These are phyloP conservation scores for Chalciporus pseudorubinellus DNA, from an alignment of 768 basidiomycete species.

Conservation along the genomic window DNA sequence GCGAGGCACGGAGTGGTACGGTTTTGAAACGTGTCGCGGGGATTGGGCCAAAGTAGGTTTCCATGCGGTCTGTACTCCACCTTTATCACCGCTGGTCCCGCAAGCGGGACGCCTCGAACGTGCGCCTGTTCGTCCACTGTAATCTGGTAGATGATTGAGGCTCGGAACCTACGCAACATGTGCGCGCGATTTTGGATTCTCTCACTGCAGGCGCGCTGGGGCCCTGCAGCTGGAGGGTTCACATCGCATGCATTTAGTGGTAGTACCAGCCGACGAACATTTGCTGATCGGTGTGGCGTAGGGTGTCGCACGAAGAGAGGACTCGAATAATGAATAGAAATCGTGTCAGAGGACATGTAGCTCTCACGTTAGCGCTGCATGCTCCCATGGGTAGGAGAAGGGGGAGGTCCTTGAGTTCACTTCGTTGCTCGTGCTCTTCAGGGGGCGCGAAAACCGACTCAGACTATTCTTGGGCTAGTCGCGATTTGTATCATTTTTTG, in stretches of 20 bases:
- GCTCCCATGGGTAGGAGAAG: constrained; percentile 14
- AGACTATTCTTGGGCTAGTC: constrained; percentile 15
- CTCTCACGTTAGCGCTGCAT: too few relatives aligned
- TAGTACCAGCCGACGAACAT: too few relatives aligned
- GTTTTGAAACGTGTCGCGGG: constrained; percentile 54
- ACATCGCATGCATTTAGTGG: too few relatives aligned
- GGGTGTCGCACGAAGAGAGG: not conserved
- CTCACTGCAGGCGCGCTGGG: too few relatives aligned
- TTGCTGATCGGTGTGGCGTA: not conserved
- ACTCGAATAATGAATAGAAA: not conserved
- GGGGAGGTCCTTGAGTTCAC: constrained; percentile 6
- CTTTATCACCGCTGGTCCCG: constrained; percentile 7
- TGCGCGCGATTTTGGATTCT: too few relatives aligned
- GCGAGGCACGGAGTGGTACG: constrained; percentile 13
- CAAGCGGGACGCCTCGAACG: not conserved
- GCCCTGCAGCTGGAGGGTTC: not conserved
- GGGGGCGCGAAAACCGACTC: constrained; percentile 13
- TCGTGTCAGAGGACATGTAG: too few relatives aligned
- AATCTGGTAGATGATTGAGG: constrained; percentile 1
- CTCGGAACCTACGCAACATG: too few relatives aligned
- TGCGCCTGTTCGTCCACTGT: not conserved
- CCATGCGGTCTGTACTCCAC: not conserved
- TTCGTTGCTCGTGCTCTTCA: constrained; percentile 14
- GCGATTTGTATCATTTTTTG: constrained; percentile 7
- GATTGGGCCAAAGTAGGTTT: constrained; percentile 39